Percentiles rank a stretch among this genome's conserved stretches.
phyloP scores from a whole-genome alignment of 495 filamentous ascomycete species.

The Xylaria cubensis region DNA sequence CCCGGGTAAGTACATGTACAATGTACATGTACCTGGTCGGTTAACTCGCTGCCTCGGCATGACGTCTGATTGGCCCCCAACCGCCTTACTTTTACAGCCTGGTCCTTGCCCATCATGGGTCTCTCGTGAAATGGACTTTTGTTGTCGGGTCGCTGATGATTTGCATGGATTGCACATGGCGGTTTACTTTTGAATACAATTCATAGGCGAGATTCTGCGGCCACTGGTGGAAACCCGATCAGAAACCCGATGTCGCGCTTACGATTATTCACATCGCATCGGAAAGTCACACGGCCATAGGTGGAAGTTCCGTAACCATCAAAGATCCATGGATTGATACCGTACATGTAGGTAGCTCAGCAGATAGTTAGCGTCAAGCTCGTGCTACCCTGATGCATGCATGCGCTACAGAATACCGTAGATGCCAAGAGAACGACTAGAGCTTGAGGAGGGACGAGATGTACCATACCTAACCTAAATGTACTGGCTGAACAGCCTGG shows the following conservation, averaged over 20 bases:
- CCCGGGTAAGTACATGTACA: background rate
- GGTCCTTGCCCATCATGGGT: background rate
- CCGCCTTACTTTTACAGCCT: background rate
- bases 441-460: background rate
- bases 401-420: conserved; percentile 5
- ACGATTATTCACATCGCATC: background rate
- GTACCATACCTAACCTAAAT: too few species aligned
- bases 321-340: too few species aligned
- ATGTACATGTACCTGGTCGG: background rate
- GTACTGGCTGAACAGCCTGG: too few species aligned
- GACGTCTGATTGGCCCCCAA: background rate
- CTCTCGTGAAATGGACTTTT: background rate
- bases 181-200: too few species aligned
- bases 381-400: too few species aligned
- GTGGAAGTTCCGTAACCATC: background rate
- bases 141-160: too few species aligned
- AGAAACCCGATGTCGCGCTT: background rate
- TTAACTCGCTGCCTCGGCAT: conserved; percentile 13
- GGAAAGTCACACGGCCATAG: background rate
- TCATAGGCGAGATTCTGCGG: too few species aligned
- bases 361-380: too few species aligned
- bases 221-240: background rate
- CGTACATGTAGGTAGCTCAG: too few species aligned
- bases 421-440: conserved; percentile 22
- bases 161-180: too few species aligned